A percentile compares a stretch with the other conserved stretches of the same genome.
Conservation (phyloP, 2,329 filamentous ascomycete genomes). For the Myotisia sp. region DNA sequence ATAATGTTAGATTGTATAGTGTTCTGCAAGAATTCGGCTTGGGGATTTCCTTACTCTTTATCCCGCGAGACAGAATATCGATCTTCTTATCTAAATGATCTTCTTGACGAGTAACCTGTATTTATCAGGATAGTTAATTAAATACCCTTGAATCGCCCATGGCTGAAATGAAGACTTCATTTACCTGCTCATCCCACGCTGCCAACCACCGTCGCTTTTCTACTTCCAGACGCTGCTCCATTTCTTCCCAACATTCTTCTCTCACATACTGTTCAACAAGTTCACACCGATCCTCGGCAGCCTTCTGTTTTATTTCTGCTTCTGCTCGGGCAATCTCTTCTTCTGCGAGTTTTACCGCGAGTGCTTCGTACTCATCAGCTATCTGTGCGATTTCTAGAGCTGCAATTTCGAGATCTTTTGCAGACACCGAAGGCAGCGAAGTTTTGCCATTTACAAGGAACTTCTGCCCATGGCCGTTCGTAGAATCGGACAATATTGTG, state of each 20-base stretch:
- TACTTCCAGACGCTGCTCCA: slow-evolving; percentile 59
- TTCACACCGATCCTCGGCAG: slow-evolving; percentile 49
- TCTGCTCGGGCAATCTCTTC: slow-evolving; percentile 57
- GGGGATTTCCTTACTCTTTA: slow-evolving; percentile 28
- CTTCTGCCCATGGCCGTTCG: slow-evolving; percentile 19
- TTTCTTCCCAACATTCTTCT: slow-evolving; percentile 77
- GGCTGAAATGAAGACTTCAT: not conserved
- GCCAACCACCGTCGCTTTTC: slow-evolving; percentile 73
- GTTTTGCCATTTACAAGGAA: slow-evolving; percentile 23
- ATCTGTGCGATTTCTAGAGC: slow-evolving; percentile 70
- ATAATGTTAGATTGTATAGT: not conserved
- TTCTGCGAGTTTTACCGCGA: slow-evolving; percentile 53
- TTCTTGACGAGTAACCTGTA: slow-evolving; percentile 53
- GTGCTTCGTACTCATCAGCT: slow-evolving; percentile 58
- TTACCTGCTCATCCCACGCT: slow-evolving; percentile 58
- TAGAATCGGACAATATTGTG: slow-evolving; percentile 40
- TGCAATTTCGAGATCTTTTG: slow-evolving; percentile 67
- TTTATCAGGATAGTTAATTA: slow-evolving; percentile 8
- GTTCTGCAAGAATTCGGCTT: slow-evolving; percentile 8
- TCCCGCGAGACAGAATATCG: slow-evolving; percentile 50
- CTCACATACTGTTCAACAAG: slow-evolving; percentile 72
- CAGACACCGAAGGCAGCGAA: slow-evolving; percentile 24
- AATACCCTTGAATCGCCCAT: no score
- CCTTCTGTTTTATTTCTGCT: slow-evolving; percentile 58
- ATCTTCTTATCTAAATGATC: slow-evolving; percentile 82